A percentile compares a stretch with the other conserved stretches of the same genome.
Evolutionary conservation across 2,329 filamentous ascomycete species (phyloP).

Genomic region (Sclerotinia trifoliorum): DNA sequence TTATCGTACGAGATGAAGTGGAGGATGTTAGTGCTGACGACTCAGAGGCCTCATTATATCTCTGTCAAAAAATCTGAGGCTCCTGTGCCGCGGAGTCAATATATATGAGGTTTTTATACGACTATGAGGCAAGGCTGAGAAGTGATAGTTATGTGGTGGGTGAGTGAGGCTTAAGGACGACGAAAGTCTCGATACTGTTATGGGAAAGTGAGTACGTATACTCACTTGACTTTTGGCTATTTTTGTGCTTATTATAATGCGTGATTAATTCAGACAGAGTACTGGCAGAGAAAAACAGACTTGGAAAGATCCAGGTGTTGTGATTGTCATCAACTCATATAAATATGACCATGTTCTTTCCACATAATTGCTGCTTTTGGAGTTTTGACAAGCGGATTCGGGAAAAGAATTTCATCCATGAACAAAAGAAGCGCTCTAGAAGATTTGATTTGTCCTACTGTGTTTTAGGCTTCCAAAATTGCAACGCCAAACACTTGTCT

Average conservation of each 20-base stretch:
- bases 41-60: too few relatives aligned
- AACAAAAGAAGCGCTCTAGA: neutral
- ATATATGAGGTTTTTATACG: too few relatives aligned
- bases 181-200: neutral
- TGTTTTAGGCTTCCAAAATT: neutral
- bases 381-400: neutral
- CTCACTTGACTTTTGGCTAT: too few relatives aligned
- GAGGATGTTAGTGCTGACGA: too few relatives aligned
- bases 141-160: neutral
- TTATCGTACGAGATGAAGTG: too few relatives aligned
- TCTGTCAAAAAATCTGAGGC: too few relatives aligned
- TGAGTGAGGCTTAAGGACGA: neutral
- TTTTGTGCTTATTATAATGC: too few relatives aligned
- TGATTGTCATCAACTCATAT: too few relatives aligned
- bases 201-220: neutral
- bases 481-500: neutral
- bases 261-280: neutral
- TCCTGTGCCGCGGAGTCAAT: too few relatives aligned
- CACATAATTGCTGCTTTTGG: neutral
- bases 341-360: neutral
- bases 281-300: neutral
- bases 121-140: neutral
- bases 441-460: neutral
- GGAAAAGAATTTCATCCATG: neutral
- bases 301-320: neutral